Evolutionary conservation across 108 stramenopile species (phyloP).

Genomic region (Nannochloropsis salina): DNA sequence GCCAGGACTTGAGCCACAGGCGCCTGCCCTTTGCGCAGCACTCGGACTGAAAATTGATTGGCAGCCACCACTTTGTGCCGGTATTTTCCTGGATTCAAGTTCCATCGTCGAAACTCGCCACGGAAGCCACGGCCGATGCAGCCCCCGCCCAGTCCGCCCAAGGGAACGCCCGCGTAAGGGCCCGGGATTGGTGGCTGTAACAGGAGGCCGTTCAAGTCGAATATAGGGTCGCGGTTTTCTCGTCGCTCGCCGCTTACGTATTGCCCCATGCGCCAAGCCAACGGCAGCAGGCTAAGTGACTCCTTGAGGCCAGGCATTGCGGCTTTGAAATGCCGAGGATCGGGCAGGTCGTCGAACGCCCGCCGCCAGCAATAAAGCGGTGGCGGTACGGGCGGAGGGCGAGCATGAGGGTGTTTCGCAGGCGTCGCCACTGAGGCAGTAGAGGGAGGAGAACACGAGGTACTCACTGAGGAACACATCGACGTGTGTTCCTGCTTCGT

Average conservation of each 20-base stretch:
- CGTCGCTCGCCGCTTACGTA: slow-evolving; percentile 42
- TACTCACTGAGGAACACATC: too few species aligned
- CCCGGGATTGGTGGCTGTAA: slow-evolving; percentile 42
- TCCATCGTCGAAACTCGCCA: slow-evolving; percentile 52
- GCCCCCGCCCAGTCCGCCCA: slow-evolving; percentile 48
- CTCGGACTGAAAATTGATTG: slow-evolving; percentile 31
- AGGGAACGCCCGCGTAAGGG: slow-evolving; percentile 45
- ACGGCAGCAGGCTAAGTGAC: slow-evolving; percentile 34
- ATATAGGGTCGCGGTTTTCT: slow-evolving; percentile 40
- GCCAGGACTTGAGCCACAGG: background rate
- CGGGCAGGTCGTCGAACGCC: slow-evolving; percentile 10
- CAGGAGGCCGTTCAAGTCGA: slow-evolving; percentile 44
- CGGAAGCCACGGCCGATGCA: slow-evolving; percentile 46
- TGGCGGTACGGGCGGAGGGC: too few species aligned
- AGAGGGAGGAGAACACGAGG: too few species aligned
- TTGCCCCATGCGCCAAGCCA: slow-evolving; percentile 40
- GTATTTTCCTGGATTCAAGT: slow-evolving; percentile 43
- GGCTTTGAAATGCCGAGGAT: slow-evolving; percentile 18
- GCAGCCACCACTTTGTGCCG: slow-evolving; percentile 27
- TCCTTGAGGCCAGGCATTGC: slow-evolving; percentile 33
- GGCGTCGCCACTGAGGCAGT: too few species aligned
- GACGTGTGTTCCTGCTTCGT: too few species aligned
- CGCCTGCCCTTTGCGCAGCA: slow-evolving; percentile 1
- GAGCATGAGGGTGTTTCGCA: too few species aligned
- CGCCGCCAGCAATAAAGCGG: background rate